Base-by-base conservation (phyloP, 2,329 filamentous ascomycete species). In the Microcyclospora tardicrescens region DNA sequence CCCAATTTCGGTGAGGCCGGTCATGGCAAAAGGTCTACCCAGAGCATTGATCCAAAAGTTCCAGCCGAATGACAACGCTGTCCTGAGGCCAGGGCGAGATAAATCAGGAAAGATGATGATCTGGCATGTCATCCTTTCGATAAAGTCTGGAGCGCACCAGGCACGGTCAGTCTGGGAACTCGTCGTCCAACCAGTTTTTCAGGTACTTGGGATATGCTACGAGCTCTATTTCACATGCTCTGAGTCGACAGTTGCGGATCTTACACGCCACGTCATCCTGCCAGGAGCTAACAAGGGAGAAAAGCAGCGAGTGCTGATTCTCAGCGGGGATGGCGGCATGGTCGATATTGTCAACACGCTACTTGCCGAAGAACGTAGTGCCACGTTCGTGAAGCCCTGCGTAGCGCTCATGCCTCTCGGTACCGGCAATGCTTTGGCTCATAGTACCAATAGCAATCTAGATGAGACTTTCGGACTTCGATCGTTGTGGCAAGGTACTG, bases 261-360 rank as follows among this genome's bases (percentile, higher is more conserved):
- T 93, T 38, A 73, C 80, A 0, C 62, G 52, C 36, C 49, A 55
- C 30, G 52, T 59, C 15, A 62, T 79, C 44, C 59, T 73, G 10
- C 61, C 65, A 2, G 54, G 56, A 29, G 75, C 75, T 11, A 67
- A 66, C 40, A 39, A 60, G 37, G 66, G 66, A 1, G 46, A 61
- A 5, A 48, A 56, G 10, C 73, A 79, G 53, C 77, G 78, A 0
- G 68, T 95, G 16, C 62, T 95, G 24, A 70, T 96, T 10, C 68
- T 95, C 5, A 89, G 82, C 35, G 89, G 89, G 6, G 89, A 96
- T 58, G 89, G 89, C 11, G 89, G 86, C 5, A 61, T 93, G 2
- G 72, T 86, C 13, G 89, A 96, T 50, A 66, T 91, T 1, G 67
- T 94, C 42, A 93, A 95, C 54, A 73, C 72, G 2, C 67, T 81